Evolutionary conservation across 2,329 filamentous ascomycete species (phyloP).

Genomic region (Cordyceps pruinosa): DNA sequence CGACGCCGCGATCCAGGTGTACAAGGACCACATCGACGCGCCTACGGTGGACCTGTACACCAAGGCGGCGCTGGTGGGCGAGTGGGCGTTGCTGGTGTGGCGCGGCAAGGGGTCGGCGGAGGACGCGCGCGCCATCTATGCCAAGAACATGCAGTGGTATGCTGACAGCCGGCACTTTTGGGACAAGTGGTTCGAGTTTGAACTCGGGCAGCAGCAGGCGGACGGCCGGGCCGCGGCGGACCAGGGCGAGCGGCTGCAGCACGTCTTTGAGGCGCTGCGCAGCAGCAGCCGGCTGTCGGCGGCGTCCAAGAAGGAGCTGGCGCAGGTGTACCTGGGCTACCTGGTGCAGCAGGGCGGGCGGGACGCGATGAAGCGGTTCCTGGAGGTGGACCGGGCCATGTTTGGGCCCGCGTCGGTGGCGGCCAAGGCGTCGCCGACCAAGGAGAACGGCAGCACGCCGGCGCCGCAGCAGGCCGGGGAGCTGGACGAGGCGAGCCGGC

Average conservation of each 20-base stretch:
- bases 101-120: conserved; percentile 74
- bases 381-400: conserved; percentile 75
- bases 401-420: conserved; percentile 31
- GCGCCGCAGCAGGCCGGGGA: conserved; percentile 27
- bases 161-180: conserved; percentile 83
- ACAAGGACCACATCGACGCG: conserved; percentile 73
- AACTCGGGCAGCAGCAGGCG: conserved; percentile 69
- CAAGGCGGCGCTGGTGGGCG: conserved; percentile 79
- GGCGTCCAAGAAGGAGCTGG: conserved; percentile 65
- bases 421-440: conserved; percentile 23
- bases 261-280: conserved; percentile 69
- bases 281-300: conserved; percentile 63
- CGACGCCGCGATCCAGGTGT: conserved; percentile 76
- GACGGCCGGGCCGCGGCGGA: conserved; percentile 55
- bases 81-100: conserved; percentile 84
- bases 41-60: conserved; percentile 66
- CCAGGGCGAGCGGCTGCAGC: conserved; percentile 68
- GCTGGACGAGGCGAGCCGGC: conserved; percentile 44
- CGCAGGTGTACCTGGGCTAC: conserved; percentile 73
- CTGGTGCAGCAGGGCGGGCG: conserved; percentile 76
- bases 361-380: conserved; percentile 78
- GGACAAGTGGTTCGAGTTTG: conserved; percentile 82
- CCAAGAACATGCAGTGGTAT: conserved; percentile 77
- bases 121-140: conserved; percentile 77
- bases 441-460: conserved; percentile 38